phyloP scores from a whole-genome alignment of 805 yeast genomes.

The Debaryomyces maramus region DNA sequence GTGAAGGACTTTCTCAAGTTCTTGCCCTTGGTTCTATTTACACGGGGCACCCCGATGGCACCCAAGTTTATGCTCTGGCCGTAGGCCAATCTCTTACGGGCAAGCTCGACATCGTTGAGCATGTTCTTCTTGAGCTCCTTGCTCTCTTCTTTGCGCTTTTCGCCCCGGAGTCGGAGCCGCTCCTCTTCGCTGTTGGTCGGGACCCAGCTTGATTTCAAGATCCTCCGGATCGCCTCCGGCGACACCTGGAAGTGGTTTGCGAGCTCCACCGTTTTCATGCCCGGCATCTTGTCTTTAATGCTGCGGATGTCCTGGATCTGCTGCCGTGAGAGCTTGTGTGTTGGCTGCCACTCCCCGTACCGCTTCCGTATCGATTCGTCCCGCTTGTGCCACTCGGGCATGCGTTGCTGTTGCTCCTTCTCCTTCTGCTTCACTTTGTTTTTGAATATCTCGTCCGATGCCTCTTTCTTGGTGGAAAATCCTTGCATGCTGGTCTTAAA shows the following conservation, averaged over 20 bases:
- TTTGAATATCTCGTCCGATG: constrained; percentile 13
- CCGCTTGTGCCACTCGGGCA: constrained; percentile 66
- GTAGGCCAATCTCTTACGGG: constrained; percentile 7
- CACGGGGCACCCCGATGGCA: constrained; percentile 3
- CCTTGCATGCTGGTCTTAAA: neutral
- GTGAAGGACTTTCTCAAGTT: constrained; percentile 7
- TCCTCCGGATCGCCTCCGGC: constrained; percentile 81
- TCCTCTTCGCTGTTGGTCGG: constrained; percentile 60
- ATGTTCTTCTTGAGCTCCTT: constrained; percentile 7
- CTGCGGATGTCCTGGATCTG: constrained; percentile 65
- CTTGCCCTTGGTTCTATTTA: neutral
- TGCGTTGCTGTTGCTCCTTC: constrained; percentile 43
- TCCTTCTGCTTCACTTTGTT: constrained; percentile 15
- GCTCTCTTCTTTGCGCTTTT: constrained; percentile 18
- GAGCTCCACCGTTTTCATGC: constrained; percentile 56
- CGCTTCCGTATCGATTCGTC: constrained; percentile 63
- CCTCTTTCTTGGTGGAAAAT: constrained; percentile 3
- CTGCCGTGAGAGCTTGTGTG: constrained; percentile 62
- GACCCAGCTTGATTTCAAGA: constrained; percentile 72
- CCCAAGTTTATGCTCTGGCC: constrained; percentile 10
- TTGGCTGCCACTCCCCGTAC: constrained; percentile 69
- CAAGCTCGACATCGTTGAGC: constrained; percentile 8
- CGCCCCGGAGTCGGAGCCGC: constrained; percentile 52
- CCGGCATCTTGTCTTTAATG: constrained; percentile 58
- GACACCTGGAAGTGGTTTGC: constrained; percentile 67